These are phyloP conservation scores for Groenewaldozyma salmanticensis DNA, from an alignment of 805 yeast species.

Conservation along the genomic window DNA sequence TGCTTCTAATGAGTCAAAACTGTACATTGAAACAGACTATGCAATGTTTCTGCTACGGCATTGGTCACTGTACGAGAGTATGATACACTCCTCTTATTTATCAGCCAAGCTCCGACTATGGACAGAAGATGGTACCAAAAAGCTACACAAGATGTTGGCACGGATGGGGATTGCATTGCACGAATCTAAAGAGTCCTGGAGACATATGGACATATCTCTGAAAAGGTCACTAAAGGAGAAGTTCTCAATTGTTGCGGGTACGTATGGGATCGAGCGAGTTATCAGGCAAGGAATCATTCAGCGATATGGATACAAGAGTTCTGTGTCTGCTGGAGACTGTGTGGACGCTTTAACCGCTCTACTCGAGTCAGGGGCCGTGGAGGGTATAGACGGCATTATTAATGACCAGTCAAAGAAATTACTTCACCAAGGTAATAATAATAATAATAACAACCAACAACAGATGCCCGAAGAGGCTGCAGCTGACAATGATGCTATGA, in stretches of 20 bases:
- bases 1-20: constrained; percentile 25
- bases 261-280: constrained; percentile 74
- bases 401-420: neutral
- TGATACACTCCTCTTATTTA: constrained; percentile 82
- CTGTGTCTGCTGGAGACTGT: constrained; percentile 83
- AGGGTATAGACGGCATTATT: neutral
- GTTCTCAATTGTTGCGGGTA: constrained; percentile 58
- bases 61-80: constrained; percentile 87
- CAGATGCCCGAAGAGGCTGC: neutral
- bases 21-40: constrained; percentile 74
- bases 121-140: constrained; percentile 85
- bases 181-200: constrained; percentile 88
- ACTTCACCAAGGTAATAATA: too few relatives aligned
- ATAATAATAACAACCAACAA: neutral
- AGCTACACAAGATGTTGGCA: constrained; percentile 85
- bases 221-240: constrained; percentile 64
- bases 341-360: constrained; percentile 83
- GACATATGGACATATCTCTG: constrained; percentile 71
- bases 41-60: constrained; percentile 79
- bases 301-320: constrained; percentile 79
- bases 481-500: constrained; percentile 15
- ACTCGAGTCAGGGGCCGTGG: constrained; percentile 39
- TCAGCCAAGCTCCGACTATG: constrained; percentile 80
- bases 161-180: constrained; percentile 89
- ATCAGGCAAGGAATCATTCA: constrained; percentile 80